Percentiles rank a stretch among this genome's conserved stretches.
phyloP scores from a whole-genome alignment of 169 alveolate genomes.

The Cyclospora cayetanensis region DNA sequence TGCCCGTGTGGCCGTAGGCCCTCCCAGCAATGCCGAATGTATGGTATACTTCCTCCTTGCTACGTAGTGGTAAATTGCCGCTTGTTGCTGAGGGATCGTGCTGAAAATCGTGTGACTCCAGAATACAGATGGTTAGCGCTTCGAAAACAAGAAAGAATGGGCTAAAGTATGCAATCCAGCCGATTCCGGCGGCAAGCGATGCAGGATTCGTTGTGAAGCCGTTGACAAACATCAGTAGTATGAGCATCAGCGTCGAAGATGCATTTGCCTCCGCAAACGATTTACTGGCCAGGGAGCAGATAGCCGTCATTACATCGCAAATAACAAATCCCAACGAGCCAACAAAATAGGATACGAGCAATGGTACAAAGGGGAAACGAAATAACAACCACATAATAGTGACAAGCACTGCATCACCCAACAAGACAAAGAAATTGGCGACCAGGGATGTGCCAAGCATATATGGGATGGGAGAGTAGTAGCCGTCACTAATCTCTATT shows the following conservation, averaged over 20 bases:
- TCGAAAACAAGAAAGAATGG: slow-evolving; percentile 65
- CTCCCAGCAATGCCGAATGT: slow-evolving; percentile 51
- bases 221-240: slow-evolving; percentile 38
- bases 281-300: slow-evolving; percentile 60
- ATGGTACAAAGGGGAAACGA: slow-evolving; percentile 19
- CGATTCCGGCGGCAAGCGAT: background rate
- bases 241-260: slow-evolving; percentile 20
- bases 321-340: slow-evolving; percentile 24
- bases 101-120: slow-evolving; percentile 11
- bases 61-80: slow-evolving; percentile 1
- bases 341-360: slow-evolving; percentile 11
- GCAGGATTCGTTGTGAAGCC: slow-evolving; percentile 61
- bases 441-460: slow-evolving; percentile 40
- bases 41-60: slow-evolving; percentile 37
- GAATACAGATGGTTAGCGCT: background rate
- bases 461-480: slow-evolving; percentile 56
- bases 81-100: slow-evolving; percentile 19
- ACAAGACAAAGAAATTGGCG: background rate
- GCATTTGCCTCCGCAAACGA: slow-evolving; percentile 69
- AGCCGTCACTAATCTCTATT: slow-evolving; percentile 50
- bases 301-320: background rate
- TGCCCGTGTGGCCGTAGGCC: slow-evolving; percentile 43
- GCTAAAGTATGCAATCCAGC: slow-evolving; percentile 43
- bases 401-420: slow-evolving; percentile 45
- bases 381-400: slow-evolving; percentile 53